Evolutionary conservation across 1,284 basidiomycete genomes (phyloP), one percentile per base, ranked within the genome.

Genomic region (Cryptococcus floricola): DNA sequence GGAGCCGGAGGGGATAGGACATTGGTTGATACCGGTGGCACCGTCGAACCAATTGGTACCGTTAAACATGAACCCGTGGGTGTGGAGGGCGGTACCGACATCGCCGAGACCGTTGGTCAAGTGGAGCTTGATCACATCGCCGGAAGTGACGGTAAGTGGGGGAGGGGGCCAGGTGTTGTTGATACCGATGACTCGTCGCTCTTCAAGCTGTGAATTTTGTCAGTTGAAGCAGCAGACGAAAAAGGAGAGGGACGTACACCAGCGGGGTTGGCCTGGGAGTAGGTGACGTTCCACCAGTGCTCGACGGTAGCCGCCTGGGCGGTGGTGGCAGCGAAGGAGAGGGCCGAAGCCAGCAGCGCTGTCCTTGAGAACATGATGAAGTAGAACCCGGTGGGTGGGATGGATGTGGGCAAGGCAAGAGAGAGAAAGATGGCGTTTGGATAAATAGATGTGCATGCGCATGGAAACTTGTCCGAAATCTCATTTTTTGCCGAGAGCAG

Each of bases 1-100:
- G 50, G 82, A 76, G 14, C 87, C 87, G 0, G 83, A 83, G 0
- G 94, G 93, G 37, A 95, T 91, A 39, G 89, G 88, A 69, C 93
- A 97, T 80, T 96, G 91, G 1, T 87, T 84, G 48, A 93, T 83
- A 10, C 82, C 84, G 42, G 83, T 76, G 1, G 94, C 91, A 41
- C 94, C 94, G 74, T 98, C 94, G 79, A 85, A 87, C 85, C 89
- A 94, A 38, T 83, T 83, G 0, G 87, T 83, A 10, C 82, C 81
- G 76, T 92, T 93, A 80, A 95, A 93, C 78, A 85, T 91, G 87
- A 94, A 91, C 63, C 93, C 93, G 78, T 97, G 91, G 66, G 91
- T 86, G 73, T 94, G 91, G 7, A 78, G 62, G 1, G 71, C 65
- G 8, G 77, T 77, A 5, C 71, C 78, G 4, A 86, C 82, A 27